Evolutionary conservation across 1,139 yeast genomes (phyloP), one percentile per base, ranked within the genome.

Genomic region (Debaryomycetaceae sp.): DNA sequence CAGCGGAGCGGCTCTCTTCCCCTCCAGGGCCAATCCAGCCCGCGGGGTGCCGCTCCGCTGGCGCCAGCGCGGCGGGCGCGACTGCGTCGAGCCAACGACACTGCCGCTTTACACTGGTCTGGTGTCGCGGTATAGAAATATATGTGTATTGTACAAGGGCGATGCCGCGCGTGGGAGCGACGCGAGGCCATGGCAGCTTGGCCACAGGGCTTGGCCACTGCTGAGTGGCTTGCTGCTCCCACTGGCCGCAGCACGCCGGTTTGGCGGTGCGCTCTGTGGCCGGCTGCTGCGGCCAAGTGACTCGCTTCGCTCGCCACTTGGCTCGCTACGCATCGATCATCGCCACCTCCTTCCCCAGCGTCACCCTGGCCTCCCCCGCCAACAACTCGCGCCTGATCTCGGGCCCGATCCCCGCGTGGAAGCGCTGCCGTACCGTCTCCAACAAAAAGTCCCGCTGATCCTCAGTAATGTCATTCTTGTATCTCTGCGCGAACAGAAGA

Each of bases 391-490:
- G 78, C 60, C 98, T 76, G 36, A 91, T 86, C 54, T 89, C 98
- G 3, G 96, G 95, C 2, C 96, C 93, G 40, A 91, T 84, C 18
- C 80, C 82, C 42, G 71, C 83, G 52, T 91, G 99, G 33, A 81
- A 81, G 58, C 95, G 83, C 53, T 83, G 89, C 59, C 95, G 82
- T 13, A 88, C 77, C 3, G 95, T 89, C 47, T 91, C 97, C 51
- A 91, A 61, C 40, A 91, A 65, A 58, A 89, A 86, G 47, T 91
- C 98, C 52, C 96, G 75, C 66, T 91, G 99, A 53, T 93, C 98
- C 48, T 86, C 95, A 11, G 98, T 91, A 38, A 91, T 85, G 65
- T 91, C 98, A 55, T 91, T 89, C 59, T 91, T 91, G 58, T 91
- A 91, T 43, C 96, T 74, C 63, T 89, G 96, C 26, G 96, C 95